phyloP scores from a whole-genome alignment of 2,329 filamentous ascomycete species.

The Mycosphaerella sp. region DNA sequence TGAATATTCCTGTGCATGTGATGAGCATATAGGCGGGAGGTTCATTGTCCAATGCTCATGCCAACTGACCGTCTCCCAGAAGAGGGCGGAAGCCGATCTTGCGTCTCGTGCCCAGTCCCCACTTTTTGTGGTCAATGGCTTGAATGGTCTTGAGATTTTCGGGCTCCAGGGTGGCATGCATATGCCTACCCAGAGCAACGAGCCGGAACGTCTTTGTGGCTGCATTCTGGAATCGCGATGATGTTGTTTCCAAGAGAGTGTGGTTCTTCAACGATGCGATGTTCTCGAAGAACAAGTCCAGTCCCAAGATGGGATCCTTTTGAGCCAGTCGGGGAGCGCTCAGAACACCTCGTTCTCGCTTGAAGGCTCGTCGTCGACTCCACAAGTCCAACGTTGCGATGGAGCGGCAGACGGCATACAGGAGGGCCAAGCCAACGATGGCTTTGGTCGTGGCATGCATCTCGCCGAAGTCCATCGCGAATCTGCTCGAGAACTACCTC shows the following conservation, averaged over 20 bases:
- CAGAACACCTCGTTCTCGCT: slow-evolving; percentile 44
- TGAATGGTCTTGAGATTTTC: slow-evolving; percentile 46
- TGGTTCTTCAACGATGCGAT: slow-evolving; percentile 36
- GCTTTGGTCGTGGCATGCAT: slow-evolving; percentile 20
- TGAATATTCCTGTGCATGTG: slow-evolving; percentile 35
- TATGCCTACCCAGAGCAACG: slow-evolving; percentile 28
- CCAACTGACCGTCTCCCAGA: slow-evolving; percentile 40
- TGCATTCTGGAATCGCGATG: slow-evolving; percentile 32
- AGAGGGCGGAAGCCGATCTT: slow-evolving; percentile 36
- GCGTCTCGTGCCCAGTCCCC: slow-evolving; percentile 36
- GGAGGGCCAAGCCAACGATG: slow-evolving; percentile 28
- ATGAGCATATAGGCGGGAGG: background rate
- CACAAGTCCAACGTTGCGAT: slow-evolving; percentile 34
- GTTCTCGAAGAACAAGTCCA: slow-evolving; percentile 44
- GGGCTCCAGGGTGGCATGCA: slow-evolving; percentile 42
- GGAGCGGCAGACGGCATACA: slow-evolving; percentile 34
- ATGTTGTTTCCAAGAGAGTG: slow-evolving; percentile 34
- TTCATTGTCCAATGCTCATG: background rate
- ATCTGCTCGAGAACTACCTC: too few relatives aligned
- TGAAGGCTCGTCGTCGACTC: slow-evolving; percentile 35
- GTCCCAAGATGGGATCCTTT: slow-evolving; percentile 50
- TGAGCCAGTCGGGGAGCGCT: slow-evolving; percentile 45
- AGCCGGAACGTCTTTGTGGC: slow-evolving; percentile 38
- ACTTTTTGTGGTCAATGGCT: slow-evolving; percentile 44
- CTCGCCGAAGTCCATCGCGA: slow-evolving; percentile 14